Base-by-base conservation (phyloP, 495 filamentous ascomycete genomes). In the Penicillium waksmanii region DNA sequence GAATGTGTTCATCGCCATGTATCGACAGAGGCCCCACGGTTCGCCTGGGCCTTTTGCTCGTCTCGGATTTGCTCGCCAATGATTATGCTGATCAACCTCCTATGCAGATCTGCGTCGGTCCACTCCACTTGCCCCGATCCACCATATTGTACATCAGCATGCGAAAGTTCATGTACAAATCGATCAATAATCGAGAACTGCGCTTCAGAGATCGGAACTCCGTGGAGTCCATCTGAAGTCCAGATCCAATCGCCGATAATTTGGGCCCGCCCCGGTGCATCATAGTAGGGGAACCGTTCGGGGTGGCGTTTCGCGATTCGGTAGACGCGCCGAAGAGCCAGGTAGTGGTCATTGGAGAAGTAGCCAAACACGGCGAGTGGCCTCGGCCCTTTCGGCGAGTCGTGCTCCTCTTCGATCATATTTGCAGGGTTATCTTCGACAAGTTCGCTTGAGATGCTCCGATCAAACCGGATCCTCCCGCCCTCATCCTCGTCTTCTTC, bases 201-300 rank as follows among this genome's bases (percentile, higher is more conserved):
- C 18, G 71, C 66, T 66, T 79, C 74, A 11, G 77, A 77, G 60
- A 80, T 74, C 17, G 76, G 76, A 4, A 78, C 73, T 50, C 77
- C 78, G 55, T 78, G 71, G 48, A 61, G 65, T 15, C 74, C 74
- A 61, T 79, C 73, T 19, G 76, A 77, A 2, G 75, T 78, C 76
- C 76, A 80, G 23, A 80, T 75, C 68, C 74, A 78, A 67, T 80
- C 76, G 27, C 78, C 76, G 35, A 80, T 71, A 48, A 80, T 80
- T 17, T 73, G 66, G 35, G 72, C 65, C 46, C 77, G 77, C 15
- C 70, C 68, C 12, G 67, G 60, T 13, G 70, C 60, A n/a, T 77
- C 65, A 47, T 72, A 59, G 53, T 79, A 80, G 23, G 73, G 68
- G 55, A 79, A 77, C 8, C 65, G 71, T 34, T 76, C 73, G 7